Conservation (phyloP, 345 rosid genomes). For the Brassica carinata region DNA sequence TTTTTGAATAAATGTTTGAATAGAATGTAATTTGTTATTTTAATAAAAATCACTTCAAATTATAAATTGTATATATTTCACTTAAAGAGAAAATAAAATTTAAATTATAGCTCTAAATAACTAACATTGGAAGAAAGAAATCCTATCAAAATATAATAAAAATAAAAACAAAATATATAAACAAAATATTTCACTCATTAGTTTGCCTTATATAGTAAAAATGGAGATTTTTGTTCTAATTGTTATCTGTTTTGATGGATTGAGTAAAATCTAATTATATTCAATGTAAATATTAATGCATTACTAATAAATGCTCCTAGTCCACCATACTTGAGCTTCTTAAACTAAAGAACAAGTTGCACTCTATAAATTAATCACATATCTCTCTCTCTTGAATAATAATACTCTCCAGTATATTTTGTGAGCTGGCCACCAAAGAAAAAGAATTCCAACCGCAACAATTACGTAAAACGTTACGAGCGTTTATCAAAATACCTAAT, state of each 20-base stretch:
- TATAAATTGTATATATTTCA: neutral
- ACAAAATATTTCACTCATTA: neutral
- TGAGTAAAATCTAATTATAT: neutral
- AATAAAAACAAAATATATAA: neutral
- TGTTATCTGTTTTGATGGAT: neutral
- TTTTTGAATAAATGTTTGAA: neutral
- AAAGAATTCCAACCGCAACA: constrained; percentile 12
- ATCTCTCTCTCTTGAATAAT: neutral
- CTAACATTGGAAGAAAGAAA: neutral
- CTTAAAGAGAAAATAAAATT: neutral
- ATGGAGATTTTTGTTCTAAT: neutral
- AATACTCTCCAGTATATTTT: neutral
- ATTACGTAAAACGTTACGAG: constrained; percentile 2
- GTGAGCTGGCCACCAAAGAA: constrained; percentile 10
- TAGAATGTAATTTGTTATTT: neutral
- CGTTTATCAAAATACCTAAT: constrained; percentile 17
- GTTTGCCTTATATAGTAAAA: neutral
- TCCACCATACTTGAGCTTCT: neutral
- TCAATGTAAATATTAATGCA: neutral
- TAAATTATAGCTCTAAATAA: neutral
- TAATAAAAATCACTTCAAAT: neutral
- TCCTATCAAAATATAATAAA: neutral
- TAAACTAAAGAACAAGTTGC: neutral
- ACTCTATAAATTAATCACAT: neutral
- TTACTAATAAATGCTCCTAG: neutral